Conservation (phyloP, 306 rosid species). For the Psophocarpus tetragonolobus region DNA sequence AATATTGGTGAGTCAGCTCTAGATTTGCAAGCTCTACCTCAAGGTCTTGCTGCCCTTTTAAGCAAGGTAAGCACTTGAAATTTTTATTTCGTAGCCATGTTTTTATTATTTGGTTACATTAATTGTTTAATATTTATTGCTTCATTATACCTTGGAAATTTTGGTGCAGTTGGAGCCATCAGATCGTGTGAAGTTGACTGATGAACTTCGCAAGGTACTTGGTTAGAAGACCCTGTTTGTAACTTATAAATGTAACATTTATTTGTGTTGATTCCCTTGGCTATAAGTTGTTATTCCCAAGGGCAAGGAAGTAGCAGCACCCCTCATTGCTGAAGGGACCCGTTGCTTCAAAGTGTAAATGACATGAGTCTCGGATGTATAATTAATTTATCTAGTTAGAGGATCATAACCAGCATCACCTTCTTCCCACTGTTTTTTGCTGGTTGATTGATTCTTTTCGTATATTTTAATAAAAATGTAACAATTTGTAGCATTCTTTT, state of each 20-base stretch:
- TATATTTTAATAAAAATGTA: conserved; percentile 44
- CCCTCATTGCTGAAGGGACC: conserved; percentile 1
- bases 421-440: conserved; percentile 31
- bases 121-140: conserved; percentile 1
- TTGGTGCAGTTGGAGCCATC: conserved; percentile 76
- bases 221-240: conserved; percentile 31
- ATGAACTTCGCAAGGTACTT: conserved; percentile 81
- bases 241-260: background rate
- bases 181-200: conserved; percentile 52
- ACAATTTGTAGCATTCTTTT: conserved; percentile 43
- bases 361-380: conserved; percentile 25
- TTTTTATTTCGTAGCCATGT: background rate
- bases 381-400: conserved; percentile 33
- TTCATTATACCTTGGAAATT: conserved; percentile 19
- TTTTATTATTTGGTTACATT: background rate
- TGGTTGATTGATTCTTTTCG: conserved; percentile 37
- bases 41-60: conserved; percentile 88
- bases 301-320: conserved; percentile 12
- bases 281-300: conserved; percentile 3
- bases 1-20: conserved; percentile 65
- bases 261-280: conserved; percentile 22
- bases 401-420: conserved; percentile 44
- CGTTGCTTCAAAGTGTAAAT: conserved; percentile 36
- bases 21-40: conserved; percentile 91
- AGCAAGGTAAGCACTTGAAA: conserved; percentile 71